Percentiles rank a stretch among this genome's conserved stretches.
phyloP scores from a whole-genome alignment of 106 monocot species.

The Alisma plantagoaquatica region DNA sequence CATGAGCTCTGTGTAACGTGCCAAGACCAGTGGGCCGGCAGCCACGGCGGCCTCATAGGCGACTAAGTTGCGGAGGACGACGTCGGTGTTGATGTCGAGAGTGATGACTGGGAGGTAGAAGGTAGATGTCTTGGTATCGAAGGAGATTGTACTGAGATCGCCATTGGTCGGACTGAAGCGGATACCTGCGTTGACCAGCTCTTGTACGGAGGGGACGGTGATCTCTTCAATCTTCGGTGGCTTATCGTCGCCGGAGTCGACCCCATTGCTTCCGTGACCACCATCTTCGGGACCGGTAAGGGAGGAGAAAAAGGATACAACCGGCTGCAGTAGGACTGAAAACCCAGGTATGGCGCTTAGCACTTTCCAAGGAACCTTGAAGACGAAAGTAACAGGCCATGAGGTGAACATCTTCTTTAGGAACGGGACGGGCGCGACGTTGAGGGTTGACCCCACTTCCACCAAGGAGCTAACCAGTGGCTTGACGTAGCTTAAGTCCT shows the following conservation, averaged over 20 bases:
- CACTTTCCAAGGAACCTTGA: slow-evolving; percentile 6
- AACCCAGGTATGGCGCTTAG: not conserved
- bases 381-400: not conserved
- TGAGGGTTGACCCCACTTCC: not conserved
- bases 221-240: slow-evolving; percentile 41
- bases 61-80: slow-evolving; percentile 33
- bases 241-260: not conserved
- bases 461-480: not conserved
- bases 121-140: slow-evolving; percentile 20
- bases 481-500: not conserved
- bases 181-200: slow-evolving; percentile 25
- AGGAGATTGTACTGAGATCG: slow-evolving; percentile 17
- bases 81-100: slow-evolving; percentile 40
- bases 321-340: not conserved
- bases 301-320: not conserved
- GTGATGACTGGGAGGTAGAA: slow-evolving; percentile 26
- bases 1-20: slow-evolving; percentile 57
- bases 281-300: fast-evolving
- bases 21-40: slow-evolving; percentile 33
- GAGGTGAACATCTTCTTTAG: slow-evolving; percentile 1
- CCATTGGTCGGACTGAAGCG: slow-evolving; percentile 21
- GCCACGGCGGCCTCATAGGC: slow-evolving; percentile 41
- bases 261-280: not conserved
- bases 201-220: slow-evolving; percentile 34
- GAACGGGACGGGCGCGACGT: slow-evolving; percentile 5